phyloP scores from a whole-genome alignment of 257 asterid genomes.

The Avicennia marina region DNA sequence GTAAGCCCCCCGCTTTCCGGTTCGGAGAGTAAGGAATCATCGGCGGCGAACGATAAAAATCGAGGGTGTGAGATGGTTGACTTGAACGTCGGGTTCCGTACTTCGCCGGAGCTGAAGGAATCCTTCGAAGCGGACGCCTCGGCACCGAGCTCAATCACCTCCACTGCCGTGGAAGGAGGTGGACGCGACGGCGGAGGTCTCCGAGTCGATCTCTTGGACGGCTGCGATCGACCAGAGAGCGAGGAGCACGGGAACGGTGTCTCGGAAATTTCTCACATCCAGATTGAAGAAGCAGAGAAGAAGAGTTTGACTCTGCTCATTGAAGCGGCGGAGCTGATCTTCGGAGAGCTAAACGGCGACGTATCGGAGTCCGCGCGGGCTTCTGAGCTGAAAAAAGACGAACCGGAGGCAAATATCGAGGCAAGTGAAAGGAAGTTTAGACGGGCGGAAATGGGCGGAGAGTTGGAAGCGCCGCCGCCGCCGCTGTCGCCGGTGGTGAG shows the following conservation, averaged over 20 bases:
- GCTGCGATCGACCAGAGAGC: slow-evolving; percentile 3
- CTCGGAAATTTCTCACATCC: background rate
- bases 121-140: background rate
- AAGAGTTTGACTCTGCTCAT: slow-evolving; percentile 27
- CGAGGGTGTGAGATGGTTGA: background rate
- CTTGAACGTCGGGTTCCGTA: slow-evolving; percentile 7
- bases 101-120: slow-evolving; percentile 22
- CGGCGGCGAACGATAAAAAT: background rate
- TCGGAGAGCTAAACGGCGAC: slow-evolving; percentile 26
- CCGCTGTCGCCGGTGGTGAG: slow-evolving; percentile 20
- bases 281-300: background rate
- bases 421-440: background rate
- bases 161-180: background rate
- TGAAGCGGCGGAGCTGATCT: slow-evolving; percentile 37
- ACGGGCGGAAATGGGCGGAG: slow-evolving; percentile 14
- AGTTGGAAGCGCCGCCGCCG: slow-evolving; percentile 7
- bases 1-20: background rate
- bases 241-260: background rate
- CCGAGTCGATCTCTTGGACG: background rate
- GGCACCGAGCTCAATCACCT: slow-evolving; percentile 14
- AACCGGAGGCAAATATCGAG: slow-evolving; percentile 8
- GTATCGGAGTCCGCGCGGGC: background rate
- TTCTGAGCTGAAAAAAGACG: slow-evolving; percentile 6
- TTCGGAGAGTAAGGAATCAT: background rate
- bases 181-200: background rate